Evolutionary conservation across 164 flowering plant species (phyloP).

Genomic region (Vitis rupestris): DNA sequence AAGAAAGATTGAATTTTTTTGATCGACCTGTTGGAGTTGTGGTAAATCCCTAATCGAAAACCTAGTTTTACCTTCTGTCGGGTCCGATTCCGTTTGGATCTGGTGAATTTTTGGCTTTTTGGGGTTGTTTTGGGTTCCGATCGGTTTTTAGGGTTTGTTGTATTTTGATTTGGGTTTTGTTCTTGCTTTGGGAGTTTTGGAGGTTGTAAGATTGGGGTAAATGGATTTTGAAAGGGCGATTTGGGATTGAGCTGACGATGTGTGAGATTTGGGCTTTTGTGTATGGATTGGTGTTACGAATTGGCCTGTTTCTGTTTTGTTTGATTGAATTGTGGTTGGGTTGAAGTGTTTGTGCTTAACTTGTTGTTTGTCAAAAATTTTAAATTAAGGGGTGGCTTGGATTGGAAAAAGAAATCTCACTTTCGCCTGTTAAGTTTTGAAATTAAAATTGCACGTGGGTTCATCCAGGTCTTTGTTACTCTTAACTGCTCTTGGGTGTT

Average conservation of each 20-base stretch:
- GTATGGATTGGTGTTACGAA: not conserved
- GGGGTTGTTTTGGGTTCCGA: not conserved
- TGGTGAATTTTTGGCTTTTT: not conserved
- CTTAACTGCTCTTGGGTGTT: too few relatives aligned
- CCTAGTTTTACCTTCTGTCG: not conserved
- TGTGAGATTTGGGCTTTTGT: not conserved
- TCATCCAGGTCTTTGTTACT: too few relatives aligned
- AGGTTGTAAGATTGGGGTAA: not conserved
- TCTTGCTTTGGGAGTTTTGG: not conserved
- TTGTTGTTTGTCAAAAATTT: not conserved
- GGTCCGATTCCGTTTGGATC: not conserved
- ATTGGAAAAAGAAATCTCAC: not conserved
- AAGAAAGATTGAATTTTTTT: not conserved
- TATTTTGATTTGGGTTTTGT: not conserved
- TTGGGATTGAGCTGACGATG: conserved; percentile 3
- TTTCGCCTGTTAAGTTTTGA: not conserved
- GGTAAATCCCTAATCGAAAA: conserved; percentile 11
- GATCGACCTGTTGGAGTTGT: not conserved
- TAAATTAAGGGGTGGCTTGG: not conserved
- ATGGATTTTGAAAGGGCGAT: not conserved
- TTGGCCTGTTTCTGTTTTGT: not conserved
- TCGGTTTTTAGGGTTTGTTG: not conserved
- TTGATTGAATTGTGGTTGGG: not conserved
- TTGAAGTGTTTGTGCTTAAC: not conserved
- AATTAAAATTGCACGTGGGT: too few relatives aligned